phyloP scores from a whole-genome alignment of 2,329 filamentous ascomycete species.

The Phaeosphaeria sp. region DNA sequence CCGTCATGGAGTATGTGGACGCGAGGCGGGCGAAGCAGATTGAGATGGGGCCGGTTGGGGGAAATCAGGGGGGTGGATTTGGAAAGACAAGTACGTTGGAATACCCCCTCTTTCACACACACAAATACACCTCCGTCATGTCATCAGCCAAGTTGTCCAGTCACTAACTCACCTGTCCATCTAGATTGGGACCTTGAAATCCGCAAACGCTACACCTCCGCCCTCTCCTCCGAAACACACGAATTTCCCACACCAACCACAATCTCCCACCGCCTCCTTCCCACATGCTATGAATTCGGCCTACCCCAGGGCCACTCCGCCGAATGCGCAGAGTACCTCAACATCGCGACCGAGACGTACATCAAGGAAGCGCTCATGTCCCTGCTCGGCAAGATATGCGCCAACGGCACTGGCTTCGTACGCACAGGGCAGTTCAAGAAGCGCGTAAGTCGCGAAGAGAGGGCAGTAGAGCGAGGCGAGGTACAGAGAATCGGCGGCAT shows the following conservation, averaged over 20 bases:
- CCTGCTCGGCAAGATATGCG: conserved; percentile 61
- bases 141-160: no score
- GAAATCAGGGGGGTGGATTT: conserved; percentile 72
- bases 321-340: conserved; percentile 65
- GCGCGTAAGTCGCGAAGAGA: conserved; percentile 78
- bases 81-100: conserved; percentile 75
- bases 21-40: conserved; percentile 54
- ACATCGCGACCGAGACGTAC: conserved; percentile 67
- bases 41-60: conserved; percentile 66
- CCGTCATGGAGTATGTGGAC: conserved; percentile 43
- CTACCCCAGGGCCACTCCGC: conserved; percentile 60
- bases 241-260: conserved; percentile 67
- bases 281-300: conserved; percentile 71
- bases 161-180: no score
- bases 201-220: conserved; percentile 67
- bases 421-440: conserved; percentile 79
- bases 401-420: conserved; percentile 64
- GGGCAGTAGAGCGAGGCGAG: conserved; percentile 74
- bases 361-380: conserved; percentile 66
- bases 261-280: conserved; percentile 65
- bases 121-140: neutral
- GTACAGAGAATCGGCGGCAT: conserved; percentile 68
- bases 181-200: conserved; percentile 70
- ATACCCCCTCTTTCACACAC: neutral
- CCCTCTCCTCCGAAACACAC: conserved; percentile 65